A percentile compares a stretch with the other conserved stretches of the same genome.
Conservation (phyloP, 768 basidiomycete genomes). For the Collybiopsis luxurians region DNA sequence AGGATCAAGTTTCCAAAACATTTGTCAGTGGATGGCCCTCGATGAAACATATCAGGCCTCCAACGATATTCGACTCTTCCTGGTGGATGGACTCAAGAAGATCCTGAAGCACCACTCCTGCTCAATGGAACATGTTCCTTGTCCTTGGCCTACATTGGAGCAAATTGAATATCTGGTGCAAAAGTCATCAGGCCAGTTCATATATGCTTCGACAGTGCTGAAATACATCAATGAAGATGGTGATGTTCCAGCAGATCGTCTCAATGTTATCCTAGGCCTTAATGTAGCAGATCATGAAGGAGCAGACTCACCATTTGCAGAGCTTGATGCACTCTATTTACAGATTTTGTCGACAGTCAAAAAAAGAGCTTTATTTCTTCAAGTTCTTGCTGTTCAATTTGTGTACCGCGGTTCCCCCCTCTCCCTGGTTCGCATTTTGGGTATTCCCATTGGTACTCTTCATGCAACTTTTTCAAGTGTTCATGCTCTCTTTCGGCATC, state of each 20-base stretch:
- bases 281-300: background rate
- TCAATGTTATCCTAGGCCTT: background rate
- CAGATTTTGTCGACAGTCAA: background rate
- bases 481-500: background rate
- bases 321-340: background rate
- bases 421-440: background rate
- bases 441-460: background rate
- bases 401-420: background rate
- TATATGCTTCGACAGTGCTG: slow-evolving; percentile 8
- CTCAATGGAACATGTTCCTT: background rate
- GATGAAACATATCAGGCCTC: background rate
- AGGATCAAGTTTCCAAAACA: background rate
- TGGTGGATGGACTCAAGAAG: background rate
- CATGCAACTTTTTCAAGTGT: background rate
- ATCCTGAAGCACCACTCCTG: background rate
- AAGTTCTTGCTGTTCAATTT: background rate
- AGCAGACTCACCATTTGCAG: background rate
- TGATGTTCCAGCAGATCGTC: background rate
- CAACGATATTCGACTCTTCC: background rate
- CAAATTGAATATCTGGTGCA: slow-evolving; percentile 5
- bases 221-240: background rate
- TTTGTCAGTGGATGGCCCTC: background rate
- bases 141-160: slow-evolving; percentile 14
- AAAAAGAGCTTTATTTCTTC: background rate
- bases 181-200: slow-evolving; percentile 6